These are phyloP conservation scores for Mortierella hygrophila DNA, from an alignment of 192 early-diverging fungal genomes.

Conservation along the genomic window DNA sequence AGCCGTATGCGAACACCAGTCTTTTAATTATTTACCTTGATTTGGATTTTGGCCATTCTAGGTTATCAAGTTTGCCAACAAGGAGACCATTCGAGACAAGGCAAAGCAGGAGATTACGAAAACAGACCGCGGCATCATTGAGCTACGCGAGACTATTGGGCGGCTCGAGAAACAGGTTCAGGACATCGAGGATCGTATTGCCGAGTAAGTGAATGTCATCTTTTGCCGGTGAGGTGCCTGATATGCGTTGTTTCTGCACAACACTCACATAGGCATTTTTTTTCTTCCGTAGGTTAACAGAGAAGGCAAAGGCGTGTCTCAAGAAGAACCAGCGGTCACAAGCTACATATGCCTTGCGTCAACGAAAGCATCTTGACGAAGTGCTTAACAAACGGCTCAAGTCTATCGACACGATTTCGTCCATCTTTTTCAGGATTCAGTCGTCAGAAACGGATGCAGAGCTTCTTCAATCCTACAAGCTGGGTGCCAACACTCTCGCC, in stretches of 20 bases:
- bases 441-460: conserved; percentile 72
- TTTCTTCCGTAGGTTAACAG: conserved; percentile 30
- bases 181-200: conserved; percentile 67
- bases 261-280: neutral
- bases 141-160: conserved; percentile 63
- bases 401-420: conserved; percentile 71
- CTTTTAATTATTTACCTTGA: neutral
- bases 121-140: conserved; percentile 70
- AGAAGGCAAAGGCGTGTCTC: conserved; percentile 57
- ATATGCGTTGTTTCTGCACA: neutral
- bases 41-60: neutral
- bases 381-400: conserved; percentile 69
- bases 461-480: conserved; percentile 70
- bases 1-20: neutral
- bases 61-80: conserved; percentile 54
- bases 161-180: conserved; percentile 67
- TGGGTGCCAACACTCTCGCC: conserved; percentile 69
- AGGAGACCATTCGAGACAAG: conserved; percentile 30
- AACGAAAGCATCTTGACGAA: conserved; percentile 64
- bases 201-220: conserved; percentile 56
- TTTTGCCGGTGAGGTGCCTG: neutral
- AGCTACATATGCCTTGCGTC: conserved; percentile 67
- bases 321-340: conserved; percentile 62
- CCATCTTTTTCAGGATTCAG: conserved; percentile 73
- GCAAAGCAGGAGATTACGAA: conserved; percentile 60